Percentiles rank a stretch among this genome's conserved stretches.
Conservation (phyloP, 306 rosid species). For the Carpinus fangiana region DNA sequence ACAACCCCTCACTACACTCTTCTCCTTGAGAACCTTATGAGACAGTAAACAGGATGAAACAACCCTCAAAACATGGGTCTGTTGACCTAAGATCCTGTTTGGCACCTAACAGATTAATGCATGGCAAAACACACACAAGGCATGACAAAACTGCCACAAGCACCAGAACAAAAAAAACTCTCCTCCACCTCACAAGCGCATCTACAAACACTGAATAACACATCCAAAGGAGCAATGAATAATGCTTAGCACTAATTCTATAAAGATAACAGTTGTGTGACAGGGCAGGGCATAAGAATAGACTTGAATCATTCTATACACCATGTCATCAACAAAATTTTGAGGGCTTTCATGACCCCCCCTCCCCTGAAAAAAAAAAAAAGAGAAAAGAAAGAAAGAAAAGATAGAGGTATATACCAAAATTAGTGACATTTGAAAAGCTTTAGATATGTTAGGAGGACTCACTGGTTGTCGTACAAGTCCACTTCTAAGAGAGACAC, state of each 20-base stretch:
- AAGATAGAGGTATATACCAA: background rate
- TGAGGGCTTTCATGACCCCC: background rate
- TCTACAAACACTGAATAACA: background rate
- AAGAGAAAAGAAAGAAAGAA: background rate
- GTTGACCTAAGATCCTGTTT: background rate
- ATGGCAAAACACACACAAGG: background rate
- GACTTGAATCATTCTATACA: background rate
- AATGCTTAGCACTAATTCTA: background rate
- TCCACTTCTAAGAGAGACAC: background rate
- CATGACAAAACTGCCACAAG: background rate
- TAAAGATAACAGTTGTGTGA: background rate
- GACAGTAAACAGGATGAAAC: background rate
- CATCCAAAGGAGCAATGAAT: background rate
- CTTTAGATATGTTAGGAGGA: background rate
- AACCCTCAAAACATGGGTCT: background rate
- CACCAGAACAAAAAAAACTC: background rate
- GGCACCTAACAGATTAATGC: slow-evolving; percentile 8
- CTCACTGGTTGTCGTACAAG: background rate
- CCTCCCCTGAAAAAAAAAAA: no score
- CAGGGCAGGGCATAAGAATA: background rate
- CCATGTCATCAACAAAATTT: background rate
- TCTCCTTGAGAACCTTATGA: slow-evolving; percentile 3
- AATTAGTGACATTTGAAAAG: slow-evolving; percentile 6
- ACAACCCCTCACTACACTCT: background rate
- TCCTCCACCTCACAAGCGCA: background rate